Base-by-base conservation (phyloP, 148 eudicot genomes). In the Fagopyrum tataricum region DNA sequence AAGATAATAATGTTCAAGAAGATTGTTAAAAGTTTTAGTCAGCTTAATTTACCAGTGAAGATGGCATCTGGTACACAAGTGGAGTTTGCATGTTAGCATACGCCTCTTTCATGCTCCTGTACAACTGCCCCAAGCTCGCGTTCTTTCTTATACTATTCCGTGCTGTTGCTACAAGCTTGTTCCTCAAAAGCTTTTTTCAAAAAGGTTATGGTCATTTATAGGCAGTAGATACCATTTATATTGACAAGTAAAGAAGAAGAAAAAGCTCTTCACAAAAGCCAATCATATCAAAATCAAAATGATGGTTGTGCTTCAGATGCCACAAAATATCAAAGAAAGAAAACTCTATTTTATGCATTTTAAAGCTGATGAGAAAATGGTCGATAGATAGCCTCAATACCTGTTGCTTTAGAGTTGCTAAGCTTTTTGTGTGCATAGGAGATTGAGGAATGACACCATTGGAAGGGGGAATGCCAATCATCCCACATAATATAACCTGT, bases 371-470 rank as follows among this genome's bases (percentile, higher is more conserved):
- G 48, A 55, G 56, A 18, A 55, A 52, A 23, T 46, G 9, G 12
- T 12, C 18, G 53, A 44, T 21, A 47, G 55, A 44, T 21, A 47
- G 55, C 40, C 47, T 47, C 13, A 24, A 41, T 91, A 94, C 98
- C 92, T 90, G 99, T 74, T 95, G 99, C 76, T 95, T 95, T 75
- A 95, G 86, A 67, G 97, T 92, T 77, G 99, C 99, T 81, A 95
- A 83, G 80, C 99, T 95, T 84, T 90, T 95, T 18, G 99, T 95
- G 73, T 95, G 99, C 99, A 95, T 95, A 52, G 99, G 99, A 82
- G 99, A 95, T 76, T 95, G 99, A 66, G 99, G 99, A 82, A 95
- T 95, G 53, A 95, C 99, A 78, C 99, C 99, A 83, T 92, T 95
- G 72, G 99, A 83, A 17, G 99, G 99, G 72, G 99, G 99, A 69